Conservation (phyloP, 2,329 filamentous ascomycete species). For the Tolypocladium nubicola region DNA sequence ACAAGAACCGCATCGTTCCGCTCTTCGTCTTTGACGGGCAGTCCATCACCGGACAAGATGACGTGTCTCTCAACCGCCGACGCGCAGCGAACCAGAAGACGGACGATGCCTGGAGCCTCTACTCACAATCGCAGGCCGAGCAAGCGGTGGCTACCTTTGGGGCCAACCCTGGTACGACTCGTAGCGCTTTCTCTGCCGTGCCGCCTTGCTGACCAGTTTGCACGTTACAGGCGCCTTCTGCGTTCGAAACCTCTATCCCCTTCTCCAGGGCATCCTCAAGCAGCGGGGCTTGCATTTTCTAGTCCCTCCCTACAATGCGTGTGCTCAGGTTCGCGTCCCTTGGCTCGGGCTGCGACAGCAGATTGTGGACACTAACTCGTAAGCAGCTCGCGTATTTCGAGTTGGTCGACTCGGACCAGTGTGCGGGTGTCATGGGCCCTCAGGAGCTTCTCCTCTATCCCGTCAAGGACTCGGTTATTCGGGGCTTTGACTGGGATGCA, state of each 20-base stretch:
- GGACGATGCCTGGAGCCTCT: constrained; percentile 75
- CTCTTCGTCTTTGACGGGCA: constrained; percentile 91
- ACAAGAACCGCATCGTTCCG: constrained; percentile 58
- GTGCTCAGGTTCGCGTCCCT: constrained; percentile 59
- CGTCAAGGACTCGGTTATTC: constrained; percentile 64
- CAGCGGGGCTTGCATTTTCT: constrained; percentile 62
- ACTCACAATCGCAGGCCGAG: constrained; percentile 69
- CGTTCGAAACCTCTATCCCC: constrained; percentile 62
- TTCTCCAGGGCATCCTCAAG: constrained; percentile 65
- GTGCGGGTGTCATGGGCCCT: constrained; percentile 71
- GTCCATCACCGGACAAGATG: constrained; percentile 65
- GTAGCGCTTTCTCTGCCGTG: background rate
- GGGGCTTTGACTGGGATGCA: constrained; percentile 55
- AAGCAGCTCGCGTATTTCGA: constrained; percentile 63
- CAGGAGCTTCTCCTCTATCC: constrained; percentile 81
- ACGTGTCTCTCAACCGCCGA: constrained; percentile 53
- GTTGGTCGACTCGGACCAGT: constrained; percentile 53
- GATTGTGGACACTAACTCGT: background rate
- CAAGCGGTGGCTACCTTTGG: constrained; percentile 82
- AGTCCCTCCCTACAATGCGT: constrained; percentile 79
- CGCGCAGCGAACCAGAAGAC: constrained; percentile 59
- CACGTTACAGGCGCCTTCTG: constrained; percentile 54
- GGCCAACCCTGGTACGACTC: constrained; percentile 51
- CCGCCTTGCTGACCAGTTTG: background rate
- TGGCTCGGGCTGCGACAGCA: too few relatives aligned